Base-by-base conservation (phyloP, 2,329 filamentous ascomycete species). In the Botrytis deweyae region DNA sequence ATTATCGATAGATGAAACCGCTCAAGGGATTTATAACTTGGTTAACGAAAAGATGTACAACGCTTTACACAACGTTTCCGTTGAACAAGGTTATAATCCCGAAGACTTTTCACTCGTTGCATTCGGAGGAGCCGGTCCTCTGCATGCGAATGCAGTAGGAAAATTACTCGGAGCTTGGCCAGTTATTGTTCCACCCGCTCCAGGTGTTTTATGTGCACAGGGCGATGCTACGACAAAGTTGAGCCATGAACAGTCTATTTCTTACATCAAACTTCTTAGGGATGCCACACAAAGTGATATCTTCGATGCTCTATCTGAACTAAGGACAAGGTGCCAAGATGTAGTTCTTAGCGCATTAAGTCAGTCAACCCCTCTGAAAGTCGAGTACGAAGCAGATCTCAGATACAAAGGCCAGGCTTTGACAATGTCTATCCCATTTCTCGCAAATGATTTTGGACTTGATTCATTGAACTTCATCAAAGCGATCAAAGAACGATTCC, bases 31-130 rank as follows among this genome's bases (percentile, higher is more conserved):
- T 33, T 63, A 70, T 25, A 70, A 70, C 10, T 25, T 70, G 33
- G 68, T 70, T 2, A 70, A 70, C 29, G 68, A 70, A 38, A 70
- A 44, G 29, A 63, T 70, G 58, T 70, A 70, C 22, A 70, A 70
- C 38, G 58, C 68, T 14, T 63, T 70, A 14, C 55, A 29, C 8
- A 70, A 70, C 25, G 58, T 70, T 22, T 70, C 68, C 1, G 68
- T 70, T 36, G 68, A 70, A 46, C 68, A 70, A 63, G 68, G 68
- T 38, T 70, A 70, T 14, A 70, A 70, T 33, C 68, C 68, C 3
- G 68, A 70, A 38, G 68, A 70, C 18, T 70, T 70, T 14, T 46
- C 68, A 36, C 58, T 70, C 1, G 58, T 70, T 46, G 68, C 68
- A 0, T 70, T 70, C 38, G 68, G 58, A n/a, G 68, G 68, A 22